Base-by-base conservation (phyloP, 1,284 basidiomycete genomes). In the Malassezia yamatoensis region DNA sequence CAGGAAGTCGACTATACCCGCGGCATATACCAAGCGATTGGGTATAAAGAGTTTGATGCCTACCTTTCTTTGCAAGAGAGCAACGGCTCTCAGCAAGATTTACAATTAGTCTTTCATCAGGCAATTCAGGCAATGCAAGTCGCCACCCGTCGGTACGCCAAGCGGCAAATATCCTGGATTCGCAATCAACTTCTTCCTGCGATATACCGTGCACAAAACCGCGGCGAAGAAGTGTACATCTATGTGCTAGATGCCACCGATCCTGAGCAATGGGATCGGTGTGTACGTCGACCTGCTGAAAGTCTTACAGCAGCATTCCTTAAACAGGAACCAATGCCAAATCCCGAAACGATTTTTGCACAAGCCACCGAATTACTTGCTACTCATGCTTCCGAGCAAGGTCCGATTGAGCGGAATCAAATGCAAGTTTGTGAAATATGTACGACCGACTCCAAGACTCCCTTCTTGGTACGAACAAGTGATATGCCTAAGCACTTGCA, bases 21-120 rank as follows among this genome's bases (percentile, higher is more conserved):
- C 1, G 93, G 93, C 0, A 88, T 98, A 53, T 96, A 88, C 74
- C 94, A 99, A 75, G 83, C 89, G 0, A 98, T 99, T 50, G 90
- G 91, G 1, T 96, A 88, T 77, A 87, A 85, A 73, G 90, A 96
- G 76, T 96, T 96, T 62, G 79, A 82, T 62, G 76, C 78, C 15
- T 89, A 85, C 64, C 77, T 86, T 52, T 69, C 46, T 76, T 76
- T 18, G 75, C n/a, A 15, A 18, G 60, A 59, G 24, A 9, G 10
- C 7, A 29, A 18, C 35, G n/a, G 20, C 15, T 18, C 38, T 11
- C 42, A 49, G n/a, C 51, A 56, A n/a, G 37, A 41, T 9, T 51
- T 20, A 5, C 21, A 33, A 11, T 13, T 6, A 2, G 49, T 76
- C 6, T 88, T 86, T 64, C 58, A 74, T 8, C 75, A 77, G 16